Base-by-base conservation (phyloP, 495 filamentous ascomycete genomes). In the Penicillium steckii region DNA sequence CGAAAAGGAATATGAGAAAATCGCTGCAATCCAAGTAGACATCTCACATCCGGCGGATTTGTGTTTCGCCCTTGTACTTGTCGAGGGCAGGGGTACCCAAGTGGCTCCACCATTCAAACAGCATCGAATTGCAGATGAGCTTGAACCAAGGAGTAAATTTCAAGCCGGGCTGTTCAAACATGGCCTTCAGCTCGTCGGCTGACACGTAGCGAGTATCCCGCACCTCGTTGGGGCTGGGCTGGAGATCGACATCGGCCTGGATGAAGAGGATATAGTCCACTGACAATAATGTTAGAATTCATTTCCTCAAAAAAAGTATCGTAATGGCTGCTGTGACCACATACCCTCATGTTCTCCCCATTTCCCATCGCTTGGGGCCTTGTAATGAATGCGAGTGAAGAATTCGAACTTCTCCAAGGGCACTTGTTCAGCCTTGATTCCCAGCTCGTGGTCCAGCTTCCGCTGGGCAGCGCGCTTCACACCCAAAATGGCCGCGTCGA, bases 231-330 rank as follows among this genome's bases (percentile, higher is more conserved):
- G 75, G 78, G 75, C 88, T 99, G 55, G 79, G 66, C 32, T 86
- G 67, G 52, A 96, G 68, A 60, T 95, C 87, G 47, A 96, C 91
- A 60, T 95, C 83, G 29, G 91, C 87, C 72, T 95, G 89, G 79
- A 97, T 97, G 75, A 99, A 95, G 48, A 99, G 86, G 54, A 99
- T 99, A 68, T 99, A 99, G 71, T 99, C 94, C 66, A 99, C 91
- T 97, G 61, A 0, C 32, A 53, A 21, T 29, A n/a, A 18, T 43
- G 23, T 29, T 33, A 44, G 29, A 29, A 32, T 2, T 9, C 29
- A 4, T 19, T 2, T 4, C 9, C 27, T 26, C 17, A 42, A 44
- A 37, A 2, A 38, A 3, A 15, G 5, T 17, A 17, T 21, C n/a
- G 12, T 5, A 29, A 29, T 29, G n/a, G n/a, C 17, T n/a, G 8